phyloP scores from a whole-genome alignment of 495 filamentous ascomycete species.

The Penicillium malachiteum region DNA sequence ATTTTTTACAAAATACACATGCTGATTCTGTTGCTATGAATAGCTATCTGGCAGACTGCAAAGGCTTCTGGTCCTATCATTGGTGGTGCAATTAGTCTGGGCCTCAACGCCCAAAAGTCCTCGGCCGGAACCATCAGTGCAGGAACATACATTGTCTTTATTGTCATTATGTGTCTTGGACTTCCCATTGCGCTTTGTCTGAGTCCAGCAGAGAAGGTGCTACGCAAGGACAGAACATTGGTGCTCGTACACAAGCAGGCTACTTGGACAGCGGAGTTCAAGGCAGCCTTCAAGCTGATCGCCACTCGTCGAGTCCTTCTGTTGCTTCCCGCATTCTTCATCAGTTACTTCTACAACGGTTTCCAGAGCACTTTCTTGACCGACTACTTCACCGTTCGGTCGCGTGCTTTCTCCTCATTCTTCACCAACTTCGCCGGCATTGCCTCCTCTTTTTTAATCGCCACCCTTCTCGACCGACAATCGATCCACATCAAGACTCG shows the following conservation, averaged over 20 bases:
- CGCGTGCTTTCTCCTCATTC: constrained; percentile 35
- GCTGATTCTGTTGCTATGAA: not conserved
- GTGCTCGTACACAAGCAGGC: constrained; percentile 30
- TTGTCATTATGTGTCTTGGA: constrained; percentile 38
- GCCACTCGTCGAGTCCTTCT: constrained; percentile 28
- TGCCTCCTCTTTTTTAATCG: constrained; percentile 33
- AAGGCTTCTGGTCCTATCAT: constrained; percentile 34
- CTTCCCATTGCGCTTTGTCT: constrained; percentile 28
- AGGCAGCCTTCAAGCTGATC: constrained; percentile 26
- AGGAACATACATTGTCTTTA: constrained; percentile 33
- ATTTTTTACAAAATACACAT: not conserved
- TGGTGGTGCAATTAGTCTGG: constrained; percentile 33
- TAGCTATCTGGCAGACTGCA: constrained; percentile 36
- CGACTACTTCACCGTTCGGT: constrained; percentile 33
- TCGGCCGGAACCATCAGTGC: constrained; percentile 26
- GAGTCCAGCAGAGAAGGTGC: constrained; percentile 34
- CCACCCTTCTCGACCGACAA: constrained; percentile 30
- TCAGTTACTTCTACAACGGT: constrained; percentile 40
- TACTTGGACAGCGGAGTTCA: constrained; percentile 31
- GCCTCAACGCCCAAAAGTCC: constrained; percentile 28
- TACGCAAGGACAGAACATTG: constrained; percentile 29
- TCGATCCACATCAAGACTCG: constrained; percentile 35
- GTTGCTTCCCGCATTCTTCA: constrained; percentile 33
- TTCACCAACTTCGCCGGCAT: constrained; percentile 38
- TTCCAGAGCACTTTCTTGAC: constrained; percentile 35